These are phyloP conservation scores for Boletus bicolor DNA, from an alignment of 768 basidiomycete genomes.

Conservation along the genomic window DNA sequence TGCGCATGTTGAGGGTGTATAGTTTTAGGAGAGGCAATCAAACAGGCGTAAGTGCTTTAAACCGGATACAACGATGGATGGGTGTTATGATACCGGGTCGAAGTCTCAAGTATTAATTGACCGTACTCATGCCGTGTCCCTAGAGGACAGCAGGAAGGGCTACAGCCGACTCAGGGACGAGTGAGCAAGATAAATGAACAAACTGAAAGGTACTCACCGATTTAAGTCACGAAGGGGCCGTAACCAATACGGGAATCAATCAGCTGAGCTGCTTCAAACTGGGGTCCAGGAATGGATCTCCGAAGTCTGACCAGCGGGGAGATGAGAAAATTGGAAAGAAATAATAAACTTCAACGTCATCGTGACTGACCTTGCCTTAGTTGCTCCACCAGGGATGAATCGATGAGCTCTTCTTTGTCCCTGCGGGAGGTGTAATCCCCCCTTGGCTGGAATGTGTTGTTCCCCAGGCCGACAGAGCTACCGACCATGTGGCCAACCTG, in stretches of 20 bases:
- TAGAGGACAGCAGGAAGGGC: not conserved
- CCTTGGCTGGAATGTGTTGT: conserved; percentile 25
- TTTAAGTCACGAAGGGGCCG: not conserved
- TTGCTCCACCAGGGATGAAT: conserved; percentile 46
- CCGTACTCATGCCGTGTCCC: not conserved
- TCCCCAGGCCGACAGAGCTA: conserved; percentile 8
- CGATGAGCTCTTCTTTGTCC: conserved; percentile 57
- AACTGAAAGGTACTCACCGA: conserved; percentile 8
- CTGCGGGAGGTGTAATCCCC: conserved; percentile 42
- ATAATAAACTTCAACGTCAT: not conserved
- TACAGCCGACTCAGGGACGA: not conserved
- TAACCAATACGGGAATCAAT: not conserved
- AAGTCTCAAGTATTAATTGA: not conserved
- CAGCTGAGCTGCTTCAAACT: conserved; percentile 27
- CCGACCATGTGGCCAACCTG: conserved; percentile 15
- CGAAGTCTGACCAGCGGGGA: conserved; percentile 40
- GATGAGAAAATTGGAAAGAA: not conserved
- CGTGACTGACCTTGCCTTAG: conserved; percentile 48
- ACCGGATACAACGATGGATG: conserved; percentile 2
- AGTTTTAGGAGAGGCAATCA: not conserved
- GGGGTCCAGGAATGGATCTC: conserved; percentile 51
- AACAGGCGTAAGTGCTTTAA: not conserved
- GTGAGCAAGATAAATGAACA: conserved; percentile 1
- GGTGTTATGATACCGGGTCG: not conserved
- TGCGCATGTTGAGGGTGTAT: not conserved